Conservation (phyloP, 139 green algal species). For the Prasinococcaceae sp. region DNA sequence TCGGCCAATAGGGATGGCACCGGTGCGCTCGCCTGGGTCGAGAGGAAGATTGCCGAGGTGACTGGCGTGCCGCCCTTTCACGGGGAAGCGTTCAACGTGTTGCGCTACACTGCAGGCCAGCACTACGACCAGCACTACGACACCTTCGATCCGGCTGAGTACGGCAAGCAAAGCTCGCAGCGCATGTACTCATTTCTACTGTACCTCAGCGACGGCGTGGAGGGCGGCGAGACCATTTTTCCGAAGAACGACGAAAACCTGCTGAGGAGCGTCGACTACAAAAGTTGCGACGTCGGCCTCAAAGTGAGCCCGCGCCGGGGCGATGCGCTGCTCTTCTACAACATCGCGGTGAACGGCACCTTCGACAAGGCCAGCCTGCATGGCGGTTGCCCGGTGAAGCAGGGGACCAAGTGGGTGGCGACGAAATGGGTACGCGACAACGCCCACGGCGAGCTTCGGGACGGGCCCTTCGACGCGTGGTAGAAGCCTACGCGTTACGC, state of each 20-base stretch:
- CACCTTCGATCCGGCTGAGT: constrained; percentile 19
- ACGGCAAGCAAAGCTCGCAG: constrained; percentile 30
- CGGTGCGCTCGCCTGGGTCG: constrained; percentile 20
- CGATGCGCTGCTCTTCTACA: constrained; percentile 35
- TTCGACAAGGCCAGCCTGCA: constrained; percentile 26
- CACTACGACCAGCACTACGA: constrained; percentile 38
- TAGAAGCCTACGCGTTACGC: too few relatives aligned
- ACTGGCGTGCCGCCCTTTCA: constrained; percentile 10
- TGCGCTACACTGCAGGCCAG: constrained; percentile 32
- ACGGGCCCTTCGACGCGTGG: too few relatives aligned
- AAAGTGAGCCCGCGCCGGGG: constrained; percentile 31
- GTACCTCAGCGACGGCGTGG: constrained; percentile 36
- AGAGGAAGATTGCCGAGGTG: constrained; percentile 16
- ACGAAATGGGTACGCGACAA: constrained; percentile 65
- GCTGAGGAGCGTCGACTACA: constrained; percentile 6
- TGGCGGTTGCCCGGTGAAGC: constrained; percentile 44
- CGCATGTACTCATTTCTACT: constrained; percentile 38
- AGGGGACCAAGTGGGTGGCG: constrained; percentile 49
- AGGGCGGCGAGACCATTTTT: constrained; percentile 61
- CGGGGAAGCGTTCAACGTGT: constrained; percentile 25
- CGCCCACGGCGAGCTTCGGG: too few relatives aligned
- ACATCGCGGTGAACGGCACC: constrained; percentile 10
- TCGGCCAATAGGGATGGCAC: not conserved
- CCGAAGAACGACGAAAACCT: constrained; percentile 7
- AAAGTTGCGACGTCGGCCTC: constrained; percentile 16